Percentiles rank a stretch among this genome's conserved stretches.
Conservation (phyloP, 73 alveolate genomes). For the Paramecium pentaurelia region DNA sequence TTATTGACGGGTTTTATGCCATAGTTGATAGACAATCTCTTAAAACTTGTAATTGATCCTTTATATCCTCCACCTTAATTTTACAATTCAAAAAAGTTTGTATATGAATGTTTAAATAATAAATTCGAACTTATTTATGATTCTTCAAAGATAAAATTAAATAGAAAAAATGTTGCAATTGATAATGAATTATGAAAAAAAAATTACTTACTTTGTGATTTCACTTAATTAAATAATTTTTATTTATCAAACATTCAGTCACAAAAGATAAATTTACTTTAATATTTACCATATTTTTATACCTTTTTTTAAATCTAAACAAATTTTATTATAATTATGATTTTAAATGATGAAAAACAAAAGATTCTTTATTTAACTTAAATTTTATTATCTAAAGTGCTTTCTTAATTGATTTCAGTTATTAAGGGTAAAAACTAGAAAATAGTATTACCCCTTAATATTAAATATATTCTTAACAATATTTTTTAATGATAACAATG, state of each 20-base stretch:
- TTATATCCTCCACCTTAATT: neutral
- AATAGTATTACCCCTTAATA: no score
- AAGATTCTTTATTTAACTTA: no score
- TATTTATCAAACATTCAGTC: neutral
- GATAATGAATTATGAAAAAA: neutral
- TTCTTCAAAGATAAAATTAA: neutral
- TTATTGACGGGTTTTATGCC: conserved; percentile 73
- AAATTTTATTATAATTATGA: neutral
- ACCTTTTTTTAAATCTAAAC: neutral
- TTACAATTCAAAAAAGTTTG: neutral
- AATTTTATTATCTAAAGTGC: no score
- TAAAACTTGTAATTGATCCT: conserved; percentile 50
- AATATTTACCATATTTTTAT: neutral
- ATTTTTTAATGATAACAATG: no score
- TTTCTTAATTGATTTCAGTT: no score
- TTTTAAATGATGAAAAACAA: no score
- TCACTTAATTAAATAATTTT: neutral
- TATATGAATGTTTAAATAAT: neutral
- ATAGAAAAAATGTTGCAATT: neutral
- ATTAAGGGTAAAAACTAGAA: no score
- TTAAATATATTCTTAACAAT: no score
- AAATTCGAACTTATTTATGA: neutral
- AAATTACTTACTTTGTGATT: neutral
- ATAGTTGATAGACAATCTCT: conserved; percentile 22
- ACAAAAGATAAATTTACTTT: no score